These are phyloP conservation scores for Stephanodiscus triporus DNA, from an alignment of 108 stramenopile genomes.

Conservation along the genomic window DNA sequence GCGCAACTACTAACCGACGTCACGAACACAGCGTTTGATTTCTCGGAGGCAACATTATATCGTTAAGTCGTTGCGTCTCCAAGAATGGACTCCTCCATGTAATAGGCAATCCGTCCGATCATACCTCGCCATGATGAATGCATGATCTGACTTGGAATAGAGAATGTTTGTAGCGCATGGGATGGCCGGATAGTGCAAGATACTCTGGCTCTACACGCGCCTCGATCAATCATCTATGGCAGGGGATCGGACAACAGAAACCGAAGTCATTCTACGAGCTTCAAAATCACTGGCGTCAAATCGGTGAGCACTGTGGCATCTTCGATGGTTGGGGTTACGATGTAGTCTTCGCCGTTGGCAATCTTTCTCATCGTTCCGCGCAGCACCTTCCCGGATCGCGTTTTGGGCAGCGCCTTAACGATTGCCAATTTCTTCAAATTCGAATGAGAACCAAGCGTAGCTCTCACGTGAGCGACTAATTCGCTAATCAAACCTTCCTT, in stretches of 20 bases:
- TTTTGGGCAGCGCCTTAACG: constrained; percentile 76
- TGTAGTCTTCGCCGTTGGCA: constrained; percentile 62
- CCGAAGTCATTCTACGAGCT: constrained; percentile 7
- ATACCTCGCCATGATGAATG: too few relatives aligned
- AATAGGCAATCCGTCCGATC: too few relatives aligned
- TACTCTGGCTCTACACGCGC: too few relatives aligned
- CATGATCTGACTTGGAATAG: too few relatives aligned
- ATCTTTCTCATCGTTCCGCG: constrained; percentile 71
- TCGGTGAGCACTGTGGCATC: constrained; percentile 64
- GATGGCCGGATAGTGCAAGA: too few relatives aligned
- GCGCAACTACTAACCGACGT: constrained; percentile 8
- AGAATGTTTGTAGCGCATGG: too few relatives aligned
- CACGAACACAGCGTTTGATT: constrained; percentile 41
- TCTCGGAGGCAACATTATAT: neutral
- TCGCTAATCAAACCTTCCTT: constrained; percentile 50
- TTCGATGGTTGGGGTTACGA: constrained; percentile 76
- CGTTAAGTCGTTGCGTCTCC: too few relatives aligned
- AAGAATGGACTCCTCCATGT: too few relatives aligned
- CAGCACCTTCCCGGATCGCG: constrained; percentile 75
- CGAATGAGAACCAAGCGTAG: constrained; percentile 71
- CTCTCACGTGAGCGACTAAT: constrained; percentile 58
- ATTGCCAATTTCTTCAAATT: constrained; percentile 60
- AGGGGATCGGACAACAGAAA: too few relatives aligned
- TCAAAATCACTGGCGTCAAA: constrained; percentile 15
- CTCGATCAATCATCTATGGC: too few relatives aligned